Base-by-base conservation (phyloP, 192 early-diverging fungal genomes). In the Mycoemilia scoparia region DNA sequence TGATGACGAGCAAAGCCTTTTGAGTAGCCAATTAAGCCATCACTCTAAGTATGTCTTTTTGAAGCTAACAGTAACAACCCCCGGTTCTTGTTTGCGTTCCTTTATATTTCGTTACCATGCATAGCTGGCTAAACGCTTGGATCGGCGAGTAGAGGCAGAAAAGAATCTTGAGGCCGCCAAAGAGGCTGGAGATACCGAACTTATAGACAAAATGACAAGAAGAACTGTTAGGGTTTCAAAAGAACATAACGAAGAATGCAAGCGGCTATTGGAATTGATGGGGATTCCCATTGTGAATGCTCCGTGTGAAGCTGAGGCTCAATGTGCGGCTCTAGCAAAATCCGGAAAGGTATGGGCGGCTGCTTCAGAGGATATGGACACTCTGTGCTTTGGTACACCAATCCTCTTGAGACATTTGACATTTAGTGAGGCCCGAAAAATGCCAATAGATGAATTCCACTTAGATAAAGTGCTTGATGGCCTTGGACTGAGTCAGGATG, bases 321-420 rank as follows among this genome's bases (percentile, higher is more conserved):
- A 98, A 47, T 98, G 93, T 49, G 93, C 93, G 3, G 84, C 76
- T 11, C 51, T 98, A 16, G 83, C 80, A n/a, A 70, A 67, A 36
- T 65, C 76, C 1, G 86, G 86, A 29, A 88, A 87, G 39, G 87
- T 98, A 2, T 93, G 76, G 51, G 93, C 82, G 18, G 87, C 88
- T 11, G 90, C 84, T 12, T 90, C 87, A 7, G 90, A 98, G 45
- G 93, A 98, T 60, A 96, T 98, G 90, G 93, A 98, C 41, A 98
- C 93, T 0, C 60, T 98, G 30, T 82, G 87, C 9, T 98, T 98
- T 59, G 77, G 74, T 7, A 57, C 88, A 1, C 87, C 93, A 0
- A 69, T 91, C 22, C 54, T 98, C 8, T 41, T 98, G 24, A 74
- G 93, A 9, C 87, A 96, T 44, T 57, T 98, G 38, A 98, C 93